phyloP scores from a whole-genome alignment of 1,284 basidiomycete genomes.

The Schizophyllum amplum region DNA sequence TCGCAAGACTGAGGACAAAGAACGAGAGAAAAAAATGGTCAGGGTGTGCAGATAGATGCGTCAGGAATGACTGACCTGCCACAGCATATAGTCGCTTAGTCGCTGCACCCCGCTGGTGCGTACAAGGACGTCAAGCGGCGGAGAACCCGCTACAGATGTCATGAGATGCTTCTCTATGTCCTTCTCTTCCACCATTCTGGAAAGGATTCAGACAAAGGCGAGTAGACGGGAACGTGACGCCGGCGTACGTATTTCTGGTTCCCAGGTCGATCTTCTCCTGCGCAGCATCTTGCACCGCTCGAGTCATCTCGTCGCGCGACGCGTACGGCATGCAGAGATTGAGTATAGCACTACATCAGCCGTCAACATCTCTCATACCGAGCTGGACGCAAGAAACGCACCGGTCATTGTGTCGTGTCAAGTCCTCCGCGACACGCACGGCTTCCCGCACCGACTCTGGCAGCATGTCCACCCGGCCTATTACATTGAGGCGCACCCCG shows the following conservation, averaged over 20 bases:
- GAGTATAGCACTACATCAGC: constrained; percentile 63
- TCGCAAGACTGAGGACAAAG: constrained; percentile 55
- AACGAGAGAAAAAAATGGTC: neutral
- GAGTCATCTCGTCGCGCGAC: constrained; percentile 86
- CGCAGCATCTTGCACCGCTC: constrained; percentile 54
- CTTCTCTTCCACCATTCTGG: constrained; percentile 12
- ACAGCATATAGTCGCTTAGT: constrained; percentile 88
- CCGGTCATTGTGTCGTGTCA: constrained; percentile 76
- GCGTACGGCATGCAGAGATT: constrained; percentile 96
- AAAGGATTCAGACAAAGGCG: too few relatives aligned
- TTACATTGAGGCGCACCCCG: constrained; percentile 78
- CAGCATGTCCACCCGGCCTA: constrained; percentile 75
- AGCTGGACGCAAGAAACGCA: constrained; percentile 4
- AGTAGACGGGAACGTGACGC: too few relatives aligned
- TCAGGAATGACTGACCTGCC: constrained; percentile 65
- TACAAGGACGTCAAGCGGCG: constrained; percentile 86
- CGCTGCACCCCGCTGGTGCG: constrained; percentile 90
- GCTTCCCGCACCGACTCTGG: constrained; percentile 70
- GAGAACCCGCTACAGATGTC: constrained; percentile 37
- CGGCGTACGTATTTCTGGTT: neutral
- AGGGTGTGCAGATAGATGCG: too few relatives aligned
- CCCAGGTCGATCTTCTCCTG: constrained; percentile 3
- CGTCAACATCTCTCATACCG: constrained; percentile 1
- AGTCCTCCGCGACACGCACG: constrained; percentile 65
- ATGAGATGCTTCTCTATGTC: constrained; percentile 26